Conservation (phyloP, 768 basidiomycete species). For the Terana coerulea region DNA sequence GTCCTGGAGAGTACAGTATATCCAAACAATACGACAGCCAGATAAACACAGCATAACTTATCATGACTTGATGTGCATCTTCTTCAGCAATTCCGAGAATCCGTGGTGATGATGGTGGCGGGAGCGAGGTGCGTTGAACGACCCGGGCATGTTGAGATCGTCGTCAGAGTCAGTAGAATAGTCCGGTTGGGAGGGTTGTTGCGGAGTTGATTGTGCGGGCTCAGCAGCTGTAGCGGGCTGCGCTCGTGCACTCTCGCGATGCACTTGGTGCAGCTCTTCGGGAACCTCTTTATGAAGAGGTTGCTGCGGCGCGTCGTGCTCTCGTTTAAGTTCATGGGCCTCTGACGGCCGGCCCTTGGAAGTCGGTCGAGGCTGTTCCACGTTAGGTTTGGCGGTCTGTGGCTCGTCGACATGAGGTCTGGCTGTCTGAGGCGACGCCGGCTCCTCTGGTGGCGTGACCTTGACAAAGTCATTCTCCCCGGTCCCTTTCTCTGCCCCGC, state of each 20-base stretch:
- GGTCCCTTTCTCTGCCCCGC: conserved; percentile 23
- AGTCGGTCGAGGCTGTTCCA: neutral
- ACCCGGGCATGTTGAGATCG: conserved; percentile 12
- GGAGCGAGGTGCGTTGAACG: conserved; percentile 5
- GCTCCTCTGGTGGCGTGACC: conserved; percentile 3
- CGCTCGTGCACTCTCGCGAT: neutral
- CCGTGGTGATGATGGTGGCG: conserved; percentile 7
- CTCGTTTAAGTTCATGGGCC: conserved; percentile 22
- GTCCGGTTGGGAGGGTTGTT: neutral
- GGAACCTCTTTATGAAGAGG: conserved; percentile 22
- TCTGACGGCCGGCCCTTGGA: conserved; percentile 9
- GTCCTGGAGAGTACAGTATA: neutral
- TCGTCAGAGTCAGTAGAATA: conserved; percentile 8
- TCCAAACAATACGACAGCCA: neutral
- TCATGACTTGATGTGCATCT: conserved; percentile 7
- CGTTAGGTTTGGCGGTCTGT: no score
- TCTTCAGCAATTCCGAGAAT: conserved; percentile 7
- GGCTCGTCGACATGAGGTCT: no score
- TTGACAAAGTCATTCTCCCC: conserved; percentile 32
- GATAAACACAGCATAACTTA: neutral
- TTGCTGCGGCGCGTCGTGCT: conserved; percentile 19
- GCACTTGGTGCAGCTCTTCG: conserved; percentile 10
- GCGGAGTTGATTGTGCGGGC: neutral
- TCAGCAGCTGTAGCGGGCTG: no score
- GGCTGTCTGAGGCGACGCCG: no score